Conservation (phyloP, 208 protist species). For the Leishmania turanica region DNA sequence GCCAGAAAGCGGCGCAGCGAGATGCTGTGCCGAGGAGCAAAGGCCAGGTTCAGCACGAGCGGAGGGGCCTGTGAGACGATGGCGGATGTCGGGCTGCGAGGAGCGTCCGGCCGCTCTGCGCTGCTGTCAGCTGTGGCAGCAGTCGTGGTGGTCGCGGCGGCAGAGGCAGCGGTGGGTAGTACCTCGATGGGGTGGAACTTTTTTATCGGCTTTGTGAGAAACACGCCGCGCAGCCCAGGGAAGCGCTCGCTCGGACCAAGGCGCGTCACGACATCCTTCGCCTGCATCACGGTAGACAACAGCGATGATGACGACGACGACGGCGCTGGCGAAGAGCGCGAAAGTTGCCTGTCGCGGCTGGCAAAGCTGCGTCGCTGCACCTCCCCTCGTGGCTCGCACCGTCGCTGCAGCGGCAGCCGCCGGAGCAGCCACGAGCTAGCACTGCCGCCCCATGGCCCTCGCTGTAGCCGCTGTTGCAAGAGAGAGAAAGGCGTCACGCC, state of each 20-base stretch:
- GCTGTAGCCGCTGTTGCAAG: not conserved
- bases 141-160: constrained; percentile 1
- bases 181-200: constrained; percentile 81
- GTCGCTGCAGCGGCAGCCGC: not conserved
- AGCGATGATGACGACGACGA: not conserved
- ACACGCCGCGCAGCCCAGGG: constrained; percentile 61
- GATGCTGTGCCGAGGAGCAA: constrained; percentile 44
- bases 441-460: not conserved
- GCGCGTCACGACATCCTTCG: constrained; percentile 40
- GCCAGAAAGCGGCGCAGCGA: constrained; percentile 78
- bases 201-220: constrained; percentile 50
- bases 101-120: not conserved
- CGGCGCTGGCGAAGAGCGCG: not conserved
- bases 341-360: not conserved
- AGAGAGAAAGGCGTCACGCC: not conserved
- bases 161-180: constrained; percentile 24
- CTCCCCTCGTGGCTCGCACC: not conserved
- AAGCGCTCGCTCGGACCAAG: constrained; percentile 54
- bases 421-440: not conserved
- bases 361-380: constrained; percentile 7
- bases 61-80: constrained; percentile 34
- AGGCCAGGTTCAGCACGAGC: constrained; percentile 59
- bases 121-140: not conserved
- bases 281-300: not conserved
- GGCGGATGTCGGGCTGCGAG: not conserved